Conservation (phyloP, 805 yeast species). For the Saccharomycopsis sp. region DNA sequence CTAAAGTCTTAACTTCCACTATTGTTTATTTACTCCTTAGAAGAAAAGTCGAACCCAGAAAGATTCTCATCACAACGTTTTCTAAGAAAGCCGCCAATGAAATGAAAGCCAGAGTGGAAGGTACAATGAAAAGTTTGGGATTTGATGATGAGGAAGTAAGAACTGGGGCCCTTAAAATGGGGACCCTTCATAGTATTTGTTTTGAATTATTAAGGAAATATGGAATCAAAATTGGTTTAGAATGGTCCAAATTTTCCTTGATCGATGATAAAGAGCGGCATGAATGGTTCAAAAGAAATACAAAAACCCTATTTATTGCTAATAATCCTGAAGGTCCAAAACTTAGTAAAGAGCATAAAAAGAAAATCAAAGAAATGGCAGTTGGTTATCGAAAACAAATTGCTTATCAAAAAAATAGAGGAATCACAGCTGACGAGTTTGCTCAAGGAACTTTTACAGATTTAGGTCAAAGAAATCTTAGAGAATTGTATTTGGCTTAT, state of each 20-base stretch:
- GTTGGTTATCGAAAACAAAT: conserved; percentile 6
- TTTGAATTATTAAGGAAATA: conserved; percentile 42
- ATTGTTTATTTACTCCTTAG: conserved; percentile 58
- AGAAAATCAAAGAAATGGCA: background rate
- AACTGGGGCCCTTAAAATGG: conserved; percentile 46
- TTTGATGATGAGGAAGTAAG: conserved; percentile 26
- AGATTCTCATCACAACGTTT: conserved; percentile 79
- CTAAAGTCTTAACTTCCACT: conserved; percentile 70
- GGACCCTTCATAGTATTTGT: conserved; percentile 88
- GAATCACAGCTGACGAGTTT: background rate
- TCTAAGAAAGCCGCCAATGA: conserved; percentile 90
- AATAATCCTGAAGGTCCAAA: background rate
- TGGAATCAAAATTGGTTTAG: conserved; percentile 37
- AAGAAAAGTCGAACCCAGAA: conserved; percentile 43
- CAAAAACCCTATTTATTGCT: background rate
- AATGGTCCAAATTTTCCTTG: conserved; percentile 39
- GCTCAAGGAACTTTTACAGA: conserved; percentile 11
- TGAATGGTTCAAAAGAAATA: too few relatives aligned
- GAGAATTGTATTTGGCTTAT: conserved; percentile 39
- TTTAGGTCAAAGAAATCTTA: conserved; percentile 21
- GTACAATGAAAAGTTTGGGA: conserved; percentile 27
- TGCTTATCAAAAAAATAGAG: conserved; percentile 30
- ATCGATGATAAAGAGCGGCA: too few relatives aligned
- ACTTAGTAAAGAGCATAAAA: background rate
- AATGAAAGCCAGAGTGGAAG: conserved; percentile 52